Base-by-base conservation (phyloP, 2,329 filamentous ascomycete genomes). In the Calonectria fujianensis region DNA sequence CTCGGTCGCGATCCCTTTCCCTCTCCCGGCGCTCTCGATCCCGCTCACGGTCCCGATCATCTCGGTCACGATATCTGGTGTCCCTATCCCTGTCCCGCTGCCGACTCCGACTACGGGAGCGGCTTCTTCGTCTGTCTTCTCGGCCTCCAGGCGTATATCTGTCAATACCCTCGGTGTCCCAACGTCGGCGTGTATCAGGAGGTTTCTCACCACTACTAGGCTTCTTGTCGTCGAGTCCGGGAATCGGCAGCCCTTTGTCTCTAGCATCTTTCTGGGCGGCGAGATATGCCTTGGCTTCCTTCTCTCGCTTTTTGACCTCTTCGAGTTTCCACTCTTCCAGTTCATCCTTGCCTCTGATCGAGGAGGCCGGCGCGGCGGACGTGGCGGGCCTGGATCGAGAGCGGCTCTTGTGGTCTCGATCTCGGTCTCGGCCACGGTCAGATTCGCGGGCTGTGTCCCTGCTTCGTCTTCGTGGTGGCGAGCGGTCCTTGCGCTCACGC, bases 211-310 rank as follows among this genome's bases (percentile, higher is more conserved):
- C 87, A 8, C 83, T 81, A 66, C 84, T 81, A 64, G 85, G 86
- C 75, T 85, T 86, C 76, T 86, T 88, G 77, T 91, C 90, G 69
- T 91, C 89, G n/a, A 91, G 85, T n/a, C 90, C 89, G 0, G 90
- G 90, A 27, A 91, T 83, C 1, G 90, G 90, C 51, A 91, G 82
- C 11, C 91, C 91, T 80, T 92, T 92, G 63, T 88, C 88, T 37
- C 90, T 87, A 39, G 91, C 91, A 77, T 92, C 91, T 75, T 90
- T 89, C 78, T 92, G 90, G 3, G 90, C 91, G 9, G 91, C 91
- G 48, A 93, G 85, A 78, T 93, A 93, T 6, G 90, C 91, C 81
- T 92, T 93, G 50, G 92, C 92, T 82, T 93, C 91, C 76, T 89
- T 89, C 81, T 93, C 91, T 66, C 91, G 89, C 81, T 91, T 91